Evolutionary conservation across 1,284 basidiomycete species (phyloP).

Genomic region (Phellopilus nigrolimitatus): DNA sequence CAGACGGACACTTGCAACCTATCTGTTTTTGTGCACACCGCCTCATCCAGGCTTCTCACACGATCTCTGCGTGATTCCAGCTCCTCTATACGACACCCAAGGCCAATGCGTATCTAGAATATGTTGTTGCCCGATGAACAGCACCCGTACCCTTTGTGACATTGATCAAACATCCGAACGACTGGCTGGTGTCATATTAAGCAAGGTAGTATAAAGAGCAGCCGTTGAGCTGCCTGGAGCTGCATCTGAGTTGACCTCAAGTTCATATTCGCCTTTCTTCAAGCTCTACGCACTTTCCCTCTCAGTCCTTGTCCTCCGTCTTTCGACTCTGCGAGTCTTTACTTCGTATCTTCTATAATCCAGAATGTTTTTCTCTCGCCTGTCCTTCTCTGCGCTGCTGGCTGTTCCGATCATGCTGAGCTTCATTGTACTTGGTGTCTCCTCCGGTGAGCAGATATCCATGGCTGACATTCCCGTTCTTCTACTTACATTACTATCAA

Average conservation of each 20-base stretch:
- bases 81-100: no score
- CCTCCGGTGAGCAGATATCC: constrained; percentile 3
- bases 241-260: constrained; percentile 18
- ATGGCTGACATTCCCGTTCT: neutral
- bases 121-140: no score
- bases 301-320: neutral
- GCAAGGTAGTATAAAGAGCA: constrained; percentile 11
- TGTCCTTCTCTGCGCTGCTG: constrained; percentile 8
- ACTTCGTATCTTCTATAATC: neutral
- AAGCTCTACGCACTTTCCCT: no score
- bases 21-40: no score
- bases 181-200: no score
- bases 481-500: neutral
- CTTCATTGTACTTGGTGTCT: constrained; percentile 4
- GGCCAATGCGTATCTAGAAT: no score
- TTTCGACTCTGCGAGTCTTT: constrained; percentile 13
- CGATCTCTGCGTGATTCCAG: no score
- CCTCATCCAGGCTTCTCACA: no score
- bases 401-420: constrained; percentile 6
- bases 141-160: no score
- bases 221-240: neutral
- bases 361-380: constrained; percentile 4
- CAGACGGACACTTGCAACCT: no score
- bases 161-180: no score
- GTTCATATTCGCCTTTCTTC: neutral